Base-by-base conservation (phyloP, 2,329 filamentous ascomycete species). In the Epichloe sylvatica region DNA sequence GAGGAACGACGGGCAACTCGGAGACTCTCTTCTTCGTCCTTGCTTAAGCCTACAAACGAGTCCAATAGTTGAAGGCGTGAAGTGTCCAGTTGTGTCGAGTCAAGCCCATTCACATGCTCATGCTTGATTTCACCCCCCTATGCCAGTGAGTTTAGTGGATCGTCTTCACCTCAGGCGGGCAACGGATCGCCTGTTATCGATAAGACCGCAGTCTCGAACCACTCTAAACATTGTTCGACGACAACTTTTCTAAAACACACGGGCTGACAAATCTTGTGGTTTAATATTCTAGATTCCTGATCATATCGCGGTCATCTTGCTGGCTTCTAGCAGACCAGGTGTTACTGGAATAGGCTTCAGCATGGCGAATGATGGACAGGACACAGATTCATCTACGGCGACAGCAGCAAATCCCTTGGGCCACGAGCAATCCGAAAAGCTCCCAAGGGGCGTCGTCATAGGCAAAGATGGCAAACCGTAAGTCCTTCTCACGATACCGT, bases 401-500 rank as follows among this genome's bases (percentile, higher is more conserved):
- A 49, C 57, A 45, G 49, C 53, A 11, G 52, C 54, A 30, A 55
- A 52, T 19, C 40, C 53, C 13, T 47, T 59, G 43, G 50, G 47
- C 47, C 55, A 57, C 21, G 66, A 65, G 52, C 57, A 63, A 45
- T 67, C 74, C 25, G 76, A 76, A 60, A 77, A 73, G 59, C 67
- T 84, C 33, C 78, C 84, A 15, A 86, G 83, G 60, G 84, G 85
- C 54, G 73, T 91, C 2, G 76, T 91, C 37, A 68, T 91, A 36
- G 86, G 83, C 43, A 83, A 83, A 54, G 85, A 92, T 69, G 86
- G 86, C 50, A 92, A 92, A 67, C 86, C 86, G 86, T 91, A 68
- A 72, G 84, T 68, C 8, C 30, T 39, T 19, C 12, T n/a, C 17
- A 43, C 44, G 35, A 34, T 36, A 30, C 34, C 6, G 2, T 38